Conservation (phyloP, 2,329 filamentous ascomycete genomes). For the Aspergillus sp. region DNA sequence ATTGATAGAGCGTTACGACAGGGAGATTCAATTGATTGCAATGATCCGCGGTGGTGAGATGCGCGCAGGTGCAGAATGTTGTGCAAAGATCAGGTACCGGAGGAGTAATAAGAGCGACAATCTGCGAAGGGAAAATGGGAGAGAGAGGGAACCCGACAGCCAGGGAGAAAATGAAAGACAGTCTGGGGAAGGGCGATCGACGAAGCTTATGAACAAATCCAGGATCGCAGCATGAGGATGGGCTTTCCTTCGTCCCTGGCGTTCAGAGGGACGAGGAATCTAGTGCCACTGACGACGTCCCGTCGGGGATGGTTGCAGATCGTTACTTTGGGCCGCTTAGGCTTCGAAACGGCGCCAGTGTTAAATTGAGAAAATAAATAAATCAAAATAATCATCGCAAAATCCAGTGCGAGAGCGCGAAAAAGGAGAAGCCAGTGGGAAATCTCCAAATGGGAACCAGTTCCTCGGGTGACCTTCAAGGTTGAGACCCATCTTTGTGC, state of each 20-base stretch:
- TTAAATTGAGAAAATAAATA: constrained; percentile 17
- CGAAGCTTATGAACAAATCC: constrained; percentile 46
- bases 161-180: constrained; percentile 24
- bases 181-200: constrained; percentile 43
- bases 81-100: constrained; percentile 12
- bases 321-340: constrained; percentile 31
- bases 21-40: constrained; percentile 16
- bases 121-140: constrained; percentile 14
- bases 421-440: constrained; percentile 14
- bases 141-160: constrained; percentile 14
- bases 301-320: constrained; percentile 42
- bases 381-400: constrained; percentile 8
- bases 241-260: constrained; percentile 4
- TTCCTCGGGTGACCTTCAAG: constrained; percentile 32
- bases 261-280: constrained; percentile 19
- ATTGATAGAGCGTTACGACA: not conserved
- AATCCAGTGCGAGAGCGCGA: constrained; percentile 1
- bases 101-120: constrained; percentile 13
- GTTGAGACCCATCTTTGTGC: constrained; percentile 15
- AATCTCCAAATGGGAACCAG: constrained; percentile 32
- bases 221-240: constrained; percentile 33
- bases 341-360: constrained; percentile 28
- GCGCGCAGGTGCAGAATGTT: constrained; percentile 12
- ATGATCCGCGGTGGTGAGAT: constrained; percentile 14
- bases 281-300: constrained; percentile 45